These are phyloP conservation scores for Sclerotinia glacialis DNA, from an alignment of 2,329 filamentous ascomycete genomes.

Conservation along the genomic window DNA sequence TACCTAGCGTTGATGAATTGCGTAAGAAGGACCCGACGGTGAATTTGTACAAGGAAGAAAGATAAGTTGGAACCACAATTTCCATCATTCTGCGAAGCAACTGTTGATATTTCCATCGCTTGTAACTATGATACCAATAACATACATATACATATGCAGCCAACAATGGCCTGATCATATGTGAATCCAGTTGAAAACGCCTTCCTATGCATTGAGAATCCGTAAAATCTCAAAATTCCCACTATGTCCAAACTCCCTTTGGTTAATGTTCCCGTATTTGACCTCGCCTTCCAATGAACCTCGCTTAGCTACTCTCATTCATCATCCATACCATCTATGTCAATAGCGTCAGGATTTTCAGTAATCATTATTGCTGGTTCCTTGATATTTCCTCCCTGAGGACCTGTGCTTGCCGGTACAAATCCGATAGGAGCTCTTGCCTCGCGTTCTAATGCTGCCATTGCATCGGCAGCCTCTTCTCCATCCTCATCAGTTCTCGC, in stretches of 20 bases:
- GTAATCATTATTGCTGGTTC: constrained; percentile 45
- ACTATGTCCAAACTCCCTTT: constrained; percentile 21
- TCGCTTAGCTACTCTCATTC: constrained; percentile 23
- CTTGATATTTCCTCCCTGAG: constrained; percentile 57
- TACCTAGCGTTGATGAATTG: constrained; percentile 3
- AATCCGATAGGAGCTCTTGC: constrained; percentile 87
- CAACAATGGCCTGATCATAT: constrained; percentile 3
- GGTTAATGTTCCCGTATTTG: constrained; percentile 15
- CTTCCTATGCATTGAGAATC: constrained; percentile 26
- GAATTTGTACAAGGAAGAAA: neutral
- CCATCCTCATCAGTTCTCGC: constrained; percentile 47
- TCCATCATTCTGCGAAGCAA: constrained; percentile 11
- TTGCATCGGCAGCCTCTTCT: constrained; percentile 65
- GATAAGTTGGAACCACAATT: constrained; percentile 4
- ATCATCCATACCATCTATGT: constrained; percentile 58
- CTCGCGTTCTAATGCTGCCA: constrained; percentile 85
- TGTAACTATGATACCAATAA: constrained; percentile 16
- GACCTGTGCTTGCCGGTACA: constrained; percentile 77
- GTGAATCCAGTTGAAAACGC: constrained; percentile 22
- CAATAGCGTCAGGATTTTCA: constrained; percentile 81
- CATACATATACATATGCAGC: constrained; percentile 19
- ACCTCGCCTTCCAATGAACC: constrained; percentile 9
- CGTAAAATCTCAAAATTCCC: constrained; percentile 11
- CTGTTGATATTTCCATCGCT: constrained; percentile 6
- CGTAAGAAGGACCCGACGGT: neutral